Evolutionary conservation across 2,329 filamentous ascomycete genomes (phyloP).

Genomic region (Corniculantispora saksenae): DNA sequence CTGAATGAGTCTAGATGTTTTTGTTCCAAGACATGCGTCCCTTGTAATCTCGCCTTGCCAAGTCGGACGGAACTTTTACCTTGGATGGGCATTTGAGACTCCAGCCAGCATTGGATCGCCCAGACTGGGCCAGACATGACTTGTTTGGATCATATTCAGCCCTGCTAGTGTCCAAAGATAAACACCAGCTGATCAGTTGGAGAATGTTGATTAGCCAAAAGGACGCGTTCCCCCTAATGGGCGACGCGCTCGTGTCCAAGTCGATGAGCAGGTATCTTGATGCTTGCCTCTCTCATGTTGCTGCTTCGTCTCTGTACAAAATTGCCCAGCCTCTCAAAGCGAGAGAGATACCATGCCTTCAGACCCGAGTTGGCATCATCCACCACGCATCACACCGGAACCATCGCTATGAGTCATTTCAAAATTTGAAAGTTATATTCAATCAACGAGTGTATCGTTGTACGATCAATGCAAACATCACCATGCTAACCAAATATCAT

Average conservation of each 20-base stretch:
- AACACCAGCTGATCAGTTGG: background rate
- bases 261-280: background rate
- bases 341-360: too few relatives aligned
- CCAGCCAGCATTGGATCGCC: background rate
- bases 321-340: too few relatives aligned
- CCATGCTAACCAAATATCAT: background rate
- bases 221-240: background rate
- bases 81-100: background rate
- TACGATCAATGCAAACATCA: background rate
- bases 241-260: background rate
- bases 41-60: constrained; percentile 9
- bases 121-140: background rate
- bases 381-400: background rate
- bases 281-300: background rate
- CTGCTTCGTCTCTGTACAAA: background rate
- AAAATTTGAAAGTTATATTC: background rate
- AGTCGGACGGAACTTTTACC: background rate
- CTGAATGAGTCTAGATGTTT: background rate
- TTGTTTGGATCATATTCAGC: background rate
- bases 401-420: background rate
- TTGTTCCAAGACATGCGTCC: constrained; percentile 7
- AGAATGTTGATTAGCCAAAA: background rate
- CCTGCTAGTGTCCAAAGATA: background rate
- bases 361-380: background rate
- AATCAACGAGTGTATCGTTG: background rate